These are phyloP conservation scores for Galerina marginata DNA, from an alignment of 768 basidiomycete genomes.

Conservation along the genomic window DNA sequence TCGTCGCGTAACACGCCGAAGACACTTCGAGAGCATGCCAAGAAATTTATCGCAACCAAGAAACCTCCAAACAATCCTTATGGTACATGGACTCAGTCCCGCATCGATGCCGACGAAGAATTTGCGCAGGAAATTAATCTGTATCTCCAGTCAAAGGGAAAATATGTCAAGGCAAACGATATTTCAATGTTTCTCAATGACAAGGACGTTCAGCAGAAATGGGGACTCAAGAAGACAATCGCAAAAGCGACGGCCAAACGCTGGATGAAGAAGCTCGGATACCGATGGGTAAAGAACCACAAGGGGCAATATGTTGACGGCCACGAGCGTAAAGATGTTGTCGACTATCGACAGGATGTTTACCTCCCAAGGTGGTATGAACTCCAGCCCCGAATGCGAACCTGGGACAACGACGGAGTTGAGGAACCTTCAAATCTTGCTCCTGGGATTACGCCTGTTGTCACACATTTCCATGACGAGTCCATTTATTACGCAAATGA, in stretches of 20 bases:
- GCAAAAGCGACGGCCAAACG: slow-evolving; percentile 32
- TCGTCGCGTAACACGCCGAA: neutral
- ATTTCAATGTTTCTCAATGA: neutral
- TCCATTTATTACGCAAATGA: slow-evolving; percentile 26
- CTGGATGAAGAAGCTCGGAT: slow-evolving; percentile 36
- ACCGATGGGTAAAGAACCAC: slow-evolving; percentile 29
- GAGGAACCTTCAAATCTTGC: neutral
- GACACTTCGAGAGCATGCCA: no score
- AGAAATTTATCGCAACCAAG: neutral
- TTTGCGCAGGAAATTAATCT: neutral
- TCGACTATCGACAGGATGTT: slow-evolving; percentile 33
- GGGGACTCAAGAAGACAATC: neutral
- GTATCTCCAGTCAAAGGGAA: neutral
- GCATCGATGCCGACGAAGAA: neutral
- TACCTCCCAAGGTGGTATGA: slow-evolving; percentile 36
- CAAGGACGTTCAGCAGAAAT: neutral
- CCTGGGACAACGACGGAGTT: neutral
- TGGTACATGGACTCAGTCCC: neutral
- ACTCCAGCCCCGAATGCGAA: slow-evolving; percentile 21
- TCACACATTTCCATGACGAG: no score
- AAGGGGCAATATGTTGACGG: slow-evolving; percentile 45
- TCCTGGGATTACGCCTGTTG: neutral
- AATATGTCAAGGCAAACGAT: neutral
- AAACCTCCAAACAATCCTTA: neutral
- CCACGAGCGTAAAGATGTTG: slow-evolving; percentile 39